Evolutionary conservation across 1,284 basidiomycete species (phyloP).

Genomic region (Psilocybe mexicana): DNA sequence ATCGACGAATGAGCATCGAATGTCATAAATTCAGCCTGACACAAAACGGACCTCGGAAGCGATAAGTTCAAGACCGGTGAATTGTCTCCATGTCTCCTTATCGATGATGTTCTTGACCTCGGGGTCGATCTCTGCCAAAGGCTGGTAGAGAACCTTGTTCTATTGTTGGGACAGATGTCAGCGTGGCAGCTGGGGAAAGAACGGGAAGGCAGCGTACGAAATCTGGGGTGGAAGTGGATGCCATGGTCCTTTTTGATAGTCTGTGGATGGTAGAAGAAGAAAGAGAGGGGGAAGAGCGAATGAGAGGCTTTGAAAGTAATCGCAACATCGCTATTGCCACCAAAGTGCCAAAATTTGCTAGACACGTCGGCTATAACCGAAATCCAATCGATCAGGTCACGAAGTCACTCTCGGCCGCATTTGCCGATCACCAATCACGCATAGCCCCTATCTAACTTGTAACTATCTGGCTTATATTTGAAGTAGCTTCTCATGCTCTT

Average conservation of each 20-base stretch:
- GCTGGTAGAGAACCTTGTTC: conserved; percentile 91
- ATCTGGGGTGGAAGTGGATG: conserved; percentile 54
- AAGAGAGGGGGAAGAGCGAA: conserved; percentile 30
- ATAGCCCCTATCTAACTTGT: too few species aligned
- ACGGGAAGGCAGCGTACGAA: conserved; percentile 47
- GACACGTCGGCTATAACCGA: not conserved
- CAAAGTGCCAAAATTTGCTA: not conserved
- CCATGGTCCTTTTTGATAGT: conserved; percentile 51
- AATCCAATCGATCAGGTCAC: not conserved
- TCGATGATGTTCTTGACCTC: conserved; percentile 97
- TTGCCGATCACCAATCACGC: not conserved
- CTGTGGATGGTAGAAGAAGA: conserved; percentile 23
- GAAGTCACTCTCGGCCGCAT: not conserved
- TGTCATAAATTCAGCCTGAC: not conserved
- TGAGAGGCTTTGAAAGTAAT: conserved; percentile 36
- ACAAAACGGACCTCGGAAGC: conserved; percentile 76
- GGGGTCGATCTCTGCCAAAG: conserved; percentile 90
- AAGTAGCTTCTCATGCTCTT: not conserved
- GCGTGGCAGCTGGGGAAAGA: not conserved
- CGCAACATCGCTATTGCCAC: conserved; percentile 36
- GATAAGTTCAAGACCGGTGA: conserved; percentile 95
- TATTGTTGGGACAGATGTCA: conserved; percentile 33
- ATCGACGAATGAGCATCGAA: conserved; percentile 7
- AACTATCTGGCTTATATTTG: not conserved
- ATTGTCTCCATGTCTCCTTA: conserved; percentile 99